Evolutionary conservation across 2,329 filamentous ascomycete species (phyloP).

Genomic region (Chrysoporthe austroafricana): DNA sequence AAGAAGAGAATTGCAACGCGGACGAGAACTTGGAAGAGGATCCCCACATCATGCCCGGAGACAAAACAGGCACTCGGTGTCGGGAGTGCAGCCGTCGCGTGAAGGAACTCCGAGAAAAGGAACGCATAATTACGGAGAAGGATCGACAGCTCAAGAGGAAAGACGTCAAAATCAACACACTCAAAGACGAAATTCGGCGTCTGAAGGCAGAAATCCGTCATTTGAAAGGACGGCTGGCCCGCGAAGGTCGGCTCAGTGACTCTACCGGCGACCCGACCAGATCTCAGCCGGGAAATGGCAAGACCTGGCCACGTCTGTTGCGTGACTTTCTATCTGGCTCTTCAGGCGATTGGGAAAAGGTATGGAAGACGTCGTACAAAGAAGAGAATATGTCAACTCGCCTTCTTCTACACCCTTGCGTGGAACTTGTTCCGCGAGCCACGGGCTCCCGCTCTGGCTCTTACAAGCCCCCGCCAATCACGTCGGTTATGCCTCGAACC

Average conservation of each 20-base stretch:
- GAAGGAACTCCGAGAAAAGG: not conserved
- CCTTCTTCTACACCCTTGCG: constrained; percentile 5
- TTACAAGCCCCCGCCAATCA: not conserved
- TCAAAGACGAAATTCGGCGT: not conserved
- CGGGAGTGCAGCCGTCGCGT: not conserved
- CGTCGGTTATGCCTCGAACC: not conserved
- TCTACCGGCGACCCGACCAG: not conserved
- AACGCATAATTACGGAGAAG: not conserved
- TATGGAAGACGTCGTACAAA: constrained; percentile 12
- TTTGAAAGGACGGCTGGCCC: not conserved
- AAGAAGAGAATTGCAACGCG: not conserved
- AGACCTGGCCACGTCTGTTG: not conserved
- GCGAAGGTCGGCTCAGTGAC: not conserved
- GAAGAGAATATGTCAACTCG: constrained; percentile 18
- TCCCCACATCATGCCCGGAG: not conserved
- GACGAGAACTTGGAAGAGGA: not conserved
- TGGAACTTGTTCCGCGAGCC: not conserved
- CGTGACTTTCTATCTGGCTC: not conserved
- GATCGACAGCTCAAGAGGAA: not conserved
- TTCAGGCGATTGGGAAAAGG: not conserved
- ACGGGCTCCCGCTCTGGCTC: not conserved
- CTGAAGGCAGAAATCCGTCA: not conserved
- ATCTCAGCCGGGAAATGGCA: not conserved
- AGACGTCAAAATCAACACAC: not conserved
- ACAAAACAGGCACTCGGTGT: not conserved